Evolutionary conservation across 306 rosid species (phyloP).

Genomic region (Mimosa pudica): DNA sequence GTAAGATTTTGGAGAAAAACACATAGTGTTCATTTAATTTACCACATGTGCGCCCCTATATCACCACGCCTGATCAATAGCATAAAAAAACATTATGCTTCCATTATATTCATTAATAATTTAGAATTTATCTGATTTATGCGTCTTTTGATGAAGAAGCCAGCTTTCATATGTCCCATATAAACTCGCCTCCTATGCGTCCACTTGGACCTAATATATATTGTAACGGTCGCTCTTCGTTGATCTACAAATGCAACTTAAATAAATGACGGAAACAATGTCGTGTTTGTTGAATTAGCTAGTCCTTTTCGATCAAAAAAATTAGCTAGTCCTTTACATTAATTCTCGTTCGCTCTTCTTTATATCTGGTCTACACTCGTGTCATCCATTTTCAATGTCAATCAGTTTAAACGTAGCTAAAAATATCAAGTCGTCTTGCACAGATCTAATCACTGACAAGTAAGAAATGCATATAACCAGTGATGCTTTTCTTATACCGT

Average conservation of each 20-base stretch:
- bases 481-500: neutral
- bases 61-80: constrained; percentile 5
- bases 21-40: too few relatives aligned
- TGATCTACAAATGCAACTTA: neutral
- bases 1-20: too few relatives aligned
- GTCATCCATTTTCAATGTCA: neutral
- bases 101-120: neutral
- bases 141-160: neutral
- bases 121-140: neutral
- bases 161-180: neutral
- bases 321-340: neutral
- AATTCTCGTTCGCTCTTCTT: neutral
- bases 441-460: neutral
- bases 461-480: neutral
- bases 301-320: too few relatives aligned
- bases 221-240: neutral
- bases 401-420: too few relatives aligned
- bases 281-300: constrained; percentile 1
- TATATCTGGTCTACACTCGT: neutral
- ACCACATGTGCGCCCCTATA: too few relatives aligned
- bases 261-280: neutral
- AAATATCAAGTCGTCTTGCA: neutral
- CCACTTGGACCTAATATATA: neutral
- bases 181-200: neutral
- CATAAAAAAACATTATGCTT: neutral